Conservation (phyloP, 331 rosid species). For the Rhamnella rubrinervis region DNA sequence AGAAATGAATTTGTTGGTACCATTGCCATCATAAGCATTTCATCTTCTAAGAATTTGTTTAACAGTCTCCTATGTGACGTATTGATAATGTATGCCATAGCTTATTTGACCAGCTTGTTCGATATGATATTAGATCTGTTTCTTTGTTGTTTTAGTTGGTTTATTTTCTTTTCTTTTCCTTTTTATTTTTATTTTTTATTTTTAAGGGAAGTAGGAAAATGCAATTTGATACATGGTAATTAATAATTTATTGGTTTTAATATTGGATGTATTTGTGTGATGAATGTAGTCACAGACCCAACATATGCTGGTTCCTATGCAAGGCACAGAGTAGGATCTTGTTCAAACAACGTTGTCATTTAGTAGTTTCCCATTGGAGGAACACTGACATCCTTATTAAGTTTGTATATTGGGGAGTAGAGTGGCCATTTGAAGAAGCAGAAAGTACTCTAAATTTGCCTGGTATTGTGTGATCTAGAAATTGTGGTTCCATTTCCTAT, state of each 20-base stretch:
- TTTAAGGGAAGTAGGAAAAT: neutral
- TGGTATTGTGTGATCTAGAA: too few species aligned
- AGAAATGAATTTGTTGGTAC: too few species aligned
- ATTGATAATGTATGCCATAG: too few species aligned
- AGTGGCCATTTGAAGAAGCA: slow-evolving; percentile 27
- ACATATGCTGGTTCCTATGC: slow-evolving; percentile 87
- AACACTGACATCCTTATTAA: slow-evolving; percentile 22
- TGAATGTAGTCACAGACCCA: slow-evolving; percentile 57
- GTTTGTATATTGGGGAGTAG: slow-evolving; percentile 38
- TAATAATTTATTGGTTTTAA: neutral
- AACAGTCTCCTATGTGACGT: too few species aligned
- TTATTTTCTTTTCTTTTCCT: neutral
- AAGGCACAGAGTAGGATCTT: slow-evolving; percentile 62
- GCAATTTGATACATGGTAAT: too few species aligned
- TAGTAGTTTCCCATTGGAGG: slow-evolving; percentile 27
- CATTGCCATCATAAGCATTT: too few species aligned
- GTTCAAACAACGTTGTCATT: slow-evolving; percentile 23
- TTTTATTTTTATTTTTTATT: too few species aligned
- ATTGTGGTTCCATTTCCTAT: too few species aligned
- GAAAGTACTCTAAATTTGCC: slow-evolving; percentile 21
- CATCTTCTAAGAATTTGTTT: too few species aligned
- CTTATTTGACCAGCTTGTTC: too few species aligned
- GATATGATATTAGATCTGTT: too few species aligned
- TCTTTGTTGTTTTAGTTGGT: too few species aligned
- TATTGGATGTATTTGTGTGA: neutral